phyloP scores from a whole-genome alignment of 306 rosid species.

The Hippophae gyantsensis region DNA sequence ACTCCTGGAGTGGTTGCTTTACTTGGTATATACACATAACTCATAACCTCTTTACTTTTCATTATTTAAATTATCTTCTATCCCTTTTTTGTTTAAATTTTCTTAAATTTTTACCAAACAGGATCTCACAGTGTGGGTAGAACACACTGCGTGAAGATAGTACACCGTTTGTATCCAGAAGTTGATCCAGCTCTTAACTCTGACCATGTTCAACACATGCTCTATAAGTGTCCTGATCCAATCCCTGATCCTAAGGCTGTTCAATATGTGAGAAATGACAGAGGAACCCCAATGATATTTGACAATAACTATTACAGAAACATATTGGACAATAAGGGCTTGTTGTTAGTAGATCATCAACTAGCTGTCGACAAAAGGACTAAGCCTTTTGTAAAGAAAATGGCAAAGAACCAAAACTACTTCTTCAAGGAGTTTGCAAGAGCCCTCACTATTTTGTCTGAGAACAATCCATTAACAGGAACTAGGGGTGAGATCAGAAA shows the following conservation, averaged over 20 bases:
- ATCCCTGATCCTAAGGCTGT: constrained; percentile 96
- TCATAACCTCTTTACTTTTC: no score
- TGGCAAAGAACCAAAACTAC: constrained; percentile 90
- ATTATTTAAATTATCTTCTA: no score
- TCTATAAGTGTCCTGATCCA: constrained; percentile 83
- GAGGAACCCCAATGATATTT: constrained; percentile 86
- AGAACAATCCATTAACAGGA: constrained; percentile 94
- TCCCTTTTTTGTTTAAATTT: no score
- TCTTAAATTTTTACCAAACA: constrained; percentile 6
- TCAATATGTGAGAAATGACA: constrained; percentile 89
- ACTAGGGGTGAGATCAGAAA: constrained; percentile 77
- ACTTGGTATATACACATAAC: constrained; percentile 40
- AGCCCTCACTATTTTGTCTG: constrained; percentile 74
- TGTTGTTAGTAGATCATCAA: constrained; percentile 73
- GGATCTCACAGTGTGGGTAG: constrained; percentile 96
- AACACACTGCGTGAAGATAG: constrained; percentile 92
- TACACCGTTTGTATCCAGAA: constrained; percentile 94
- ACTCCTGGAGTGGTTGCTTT: constrained; percentile 87
- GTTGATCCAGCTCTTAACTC: constrained; percentile 73
- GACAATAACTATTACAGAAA: constrained; percentile 96
- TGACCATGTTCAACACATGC: constrained; percentile 76
- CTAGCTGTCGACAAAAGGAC: constrained; percentile 81
- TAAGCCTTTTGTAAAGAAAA: constrained; percentile 83
- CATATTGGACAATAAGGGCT: constrained; percentile 88
- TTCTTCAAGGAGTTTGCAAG: constrained; percentile 77